Evolutionary conservation across 2,329 filamentous ascomycete species (phyloP).

Genomic region (Hypomyces rosellus): DNA sequence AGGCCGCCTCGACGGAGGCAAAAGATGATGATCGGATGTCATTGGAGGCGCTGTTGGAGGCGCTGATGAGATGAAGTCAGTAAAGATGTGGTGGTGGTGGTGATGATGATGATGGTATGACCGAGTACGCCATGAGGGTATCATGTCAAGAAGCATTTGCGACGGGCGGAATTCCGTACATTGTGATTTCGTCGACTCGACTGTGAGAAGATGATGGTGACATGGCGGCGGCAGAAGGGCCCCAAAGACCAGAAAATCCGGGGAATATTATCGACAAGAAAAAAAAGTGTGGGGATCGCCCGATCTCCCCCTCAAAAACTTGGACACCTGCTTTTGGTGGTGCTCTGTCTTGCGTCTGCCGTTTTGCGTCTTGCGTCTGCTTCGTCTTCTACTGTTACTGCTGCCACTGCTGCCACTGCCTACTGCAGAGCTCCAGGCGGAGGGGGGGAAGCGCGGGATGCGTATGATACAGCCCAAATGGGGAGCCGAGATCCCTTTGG

Average conservation of each 20-base stretch:
- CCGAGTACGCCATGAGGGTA: no score
- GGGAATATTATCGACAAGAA: conserved; percentile 9
- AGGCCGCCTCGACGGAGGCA: conserved; percentile 31
- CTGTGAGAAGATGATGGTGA: conserved; percentile 18
- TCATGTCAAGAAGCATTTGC: no score
- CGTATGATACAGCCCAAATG: background rate
- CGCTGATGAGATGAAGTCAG: conserved; percentile 15
- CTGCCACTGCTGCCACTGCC: no score
- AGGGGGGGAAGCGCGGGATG: background rate
- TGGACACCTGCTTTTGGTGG: background rate
- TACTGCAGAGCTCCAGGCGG: background rate
- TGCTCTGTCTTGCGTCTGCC: conserved; percentile 2
- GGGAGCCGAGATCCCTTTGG: background rate
- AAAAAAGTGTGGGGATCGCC: conserved; percentile 11
- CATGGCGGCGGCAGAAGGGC: conserved; percentile 8
- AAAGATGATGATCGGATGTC: conserved; percentile 24
- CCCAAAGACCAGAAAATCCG: conserved; percentile 9
- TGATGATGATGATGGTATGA: no score
- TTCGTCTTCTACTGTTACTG: no score
- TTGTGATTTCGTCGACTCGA: conserved; percentile 21
- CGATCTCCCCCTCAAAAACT: conserved; percentile 1
- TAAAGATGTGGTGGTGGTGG: background rate
- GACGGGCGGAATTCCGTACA: conserved; percentile 14
- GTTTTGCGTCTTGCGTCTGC: background rate
- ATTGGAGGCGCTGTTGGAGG: conserved; percentile 17